Evolutionary conservation across 2,329 filamentous ascomycete genomes (phyloP).

Genomic region (Botryotinia convoluta): DNA sequence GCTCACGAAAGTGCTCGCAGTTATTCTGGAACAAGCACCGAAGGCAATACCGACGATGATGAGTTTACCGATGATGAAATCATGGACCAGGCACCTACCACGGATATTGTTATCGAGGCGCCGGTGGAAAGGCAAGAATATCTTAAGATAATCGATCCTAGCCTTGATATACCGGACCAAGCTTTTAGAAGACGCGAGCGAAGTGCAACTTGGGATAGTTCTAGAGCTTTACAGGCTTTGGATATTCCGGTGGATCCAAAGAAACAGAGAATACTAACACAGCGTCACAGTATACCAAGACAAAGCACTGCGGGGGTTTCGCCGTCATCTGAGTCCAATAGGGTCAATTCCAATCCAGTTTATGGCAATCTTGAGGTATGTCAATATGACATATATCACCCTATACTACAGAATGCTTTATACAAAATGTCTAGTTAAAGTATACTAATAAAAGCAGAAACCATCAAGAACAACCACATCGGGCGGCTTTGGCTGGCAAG

Average conservation of each 20-base stretch:
- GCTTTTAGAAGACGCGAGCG: conserved; percentile 21
- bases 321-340: conserved; percentile 5
- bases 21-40: conserved; percentile 29
- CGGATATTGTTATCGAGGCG: neutral
- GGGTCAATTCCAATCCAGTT: neutral
- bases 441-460: conserved; percentile 17
- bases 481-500: conserved; percentile 28
- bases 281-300: conserved; percentile 9
- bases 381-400: neutral
- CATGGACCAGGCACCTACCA: neutral
- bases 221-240: conserved; percentile 16
- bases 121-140: neutral
- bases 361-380: conserved; percentile 16
- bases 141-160: neutral
- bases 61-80: conserved; percentile 7
- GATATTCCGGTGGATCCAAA: neutral
- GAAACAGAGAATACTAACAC: neutral
- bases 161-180: neutral
- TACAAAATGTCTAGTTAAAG: neutral
- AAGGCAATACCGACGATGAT: conserved; percentile 24
- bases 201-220: conserved; percentile 18
- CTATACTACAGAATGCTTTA: too few species aligned
- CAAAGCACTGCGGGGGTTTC: neutral
- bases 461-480: conserved; percentile 16
- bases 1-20: conserved; percentile 35